Evolutionary conservation across 805 yeast species (phyloP).

Genomic region (Metschnikowia proteae): DNA sequence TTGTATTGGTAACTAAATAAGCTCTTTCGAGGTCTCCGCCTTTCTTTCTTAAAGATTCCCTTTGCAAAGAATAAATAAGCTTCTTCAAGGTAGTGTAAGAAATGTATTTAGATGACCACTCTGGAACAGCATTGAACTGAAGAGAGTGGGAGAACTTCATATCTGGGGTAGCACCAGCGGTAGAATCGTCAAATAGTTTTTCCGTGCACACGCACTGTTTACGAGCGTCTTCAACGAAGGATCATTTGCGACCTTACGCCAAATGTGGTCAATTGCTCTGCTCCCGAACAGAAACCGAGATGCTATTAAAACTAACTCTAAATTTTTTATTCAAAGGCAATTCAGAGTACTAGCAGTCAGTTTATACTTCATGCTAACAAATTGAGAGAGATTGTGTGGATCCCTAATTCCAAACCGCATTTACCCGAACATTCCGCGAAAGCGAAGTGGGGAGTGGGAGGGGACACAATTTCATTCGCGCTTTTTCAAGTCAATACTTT

Average conservation of each 20-base stretch:
- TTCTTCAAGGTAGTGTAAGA: constrained; percentile 87
- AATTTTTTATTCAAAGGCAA: not conserved
- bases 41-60: constrained; percentile 43
- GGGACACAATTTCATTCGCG: not conserved
- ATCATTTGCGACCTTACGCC: not conserved
- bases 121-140: constrained; percentile 97
- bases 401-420: not conserved
- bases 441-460: constrained; percentile 1
- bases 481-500: not conserved
- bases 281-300: not conserved
- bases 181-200: not conserved
- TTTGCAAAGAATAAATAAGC: constrained; percentile 75
- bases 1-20: constrained; percentile 23
- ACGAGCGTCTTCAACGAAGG: not conserved
- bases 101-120: constrained; percentile 91
- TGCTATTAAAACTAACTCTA: not conserved
- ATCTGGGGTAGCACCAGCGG: not conserved
- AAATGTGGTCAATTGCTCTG: not conserved
- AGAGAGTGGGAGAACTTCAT: constrained; percentile 96
- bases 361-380: not conserved
- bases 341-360: too few species aligned
- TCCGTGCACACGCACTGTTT: constrained; percentile 2
- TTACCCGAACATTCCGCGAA: constrained; percentile 1
- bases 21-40: constrained; percentile 30
- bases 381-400: not conserved